These are phyloP conservation scores for Puccinia coronata DNA, from an alignment of 1,284 basidiomycete species.

Conservation along the genomic window DNA sequence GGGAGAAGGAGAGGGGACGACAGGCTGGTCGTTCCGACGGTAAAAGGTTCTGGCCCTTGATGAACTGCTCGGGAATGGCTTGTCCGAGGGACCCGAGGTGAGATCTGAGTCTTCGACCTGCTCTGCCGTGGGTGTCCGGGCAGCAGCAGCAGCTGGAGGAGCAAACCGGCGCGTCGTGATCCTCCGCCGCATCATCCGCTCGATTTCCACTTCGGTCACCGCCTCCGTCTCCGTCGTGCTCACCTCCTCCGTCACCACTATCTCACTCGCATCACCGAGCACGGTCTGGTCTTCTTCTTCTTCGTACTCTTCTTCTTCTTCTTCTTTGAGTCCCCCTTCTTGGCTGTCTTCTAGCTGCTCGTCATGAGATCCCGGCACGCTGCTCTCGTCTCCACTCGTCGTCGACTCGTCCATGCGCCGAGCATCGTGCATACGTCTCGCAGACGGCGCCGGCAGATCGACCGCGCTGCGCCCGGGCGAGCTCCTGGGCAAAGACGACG, in stretches of 20 bases:
- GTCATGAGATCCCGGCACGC: neutral
- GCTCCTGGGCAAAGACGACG: neutral
- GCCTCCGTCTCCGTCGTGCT: conserved; percentile 25
- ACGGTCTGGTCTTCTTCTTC: conserved; percentile 41
- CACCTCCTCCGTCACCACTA: neutral
- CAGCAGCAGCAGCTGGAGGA: neutral
- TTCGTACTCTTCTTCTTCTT: conserved; percentile 2
- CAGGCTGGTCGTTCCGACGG: neutral
- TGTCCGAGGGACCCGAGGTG: neutral
- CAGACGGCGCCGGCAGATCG: neutral
- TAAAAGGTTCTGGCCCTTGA: neutral
- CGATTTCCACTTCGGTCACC: conserved; percentile 13
- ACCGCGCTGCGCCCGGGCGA: neutral
- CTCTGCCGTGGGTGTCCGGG: neutral
- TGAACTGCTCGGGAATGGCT: neutral
- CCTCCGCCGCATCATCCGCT: neutral
- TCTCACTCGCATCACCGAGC: conserved; percentile 37
- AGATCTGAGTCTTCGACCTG: conserved; percentile 3
- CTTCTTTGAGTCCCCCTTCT: too few relatives aligned
- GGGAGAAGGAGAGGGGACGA: neutral
- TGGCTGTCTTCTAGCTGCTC: neutral
- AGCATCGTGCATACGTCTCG: neutral
- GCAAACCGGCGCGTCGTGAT: neutral
- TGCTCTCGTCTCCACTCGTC: conserved; percentile 26
- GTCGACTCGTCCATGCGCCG: conserved; percentile 6